Evolutionary conservation across 306 rosid genomes (phyloP).

Genomic region (Gastrolobium villosum): DNA sequence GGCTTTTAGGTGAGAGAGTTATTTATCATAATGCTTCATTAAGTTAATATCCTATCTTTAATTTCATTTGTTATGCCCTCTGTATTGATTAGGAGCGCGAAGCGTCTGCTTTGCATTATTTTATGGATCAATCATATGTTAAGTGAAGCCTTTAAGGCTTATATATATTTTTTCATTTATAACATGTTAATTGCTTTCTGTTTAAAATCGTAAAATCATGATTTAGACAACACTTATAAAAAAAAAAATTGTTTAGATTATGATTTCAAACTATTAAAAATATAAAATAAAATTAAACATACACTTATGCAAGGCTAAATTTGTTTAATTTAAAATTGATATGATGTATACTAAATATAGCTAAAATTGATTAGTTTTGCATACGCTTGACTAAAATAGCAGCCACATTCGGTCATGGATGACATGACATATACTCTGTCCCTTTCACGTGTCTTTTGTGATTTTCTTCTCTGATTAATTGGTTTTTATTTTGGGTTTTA

Average conservation of each 20-base stretch:
- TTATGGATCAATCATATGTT: conserved; percentile 34
- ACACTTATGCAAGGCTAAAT: no score
- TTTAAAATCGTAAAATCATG: no score
- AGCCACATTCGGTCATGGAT: conserved; percentile 31
- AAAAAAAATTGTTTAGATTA: no score
- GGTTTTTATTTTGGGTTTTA: neutral
- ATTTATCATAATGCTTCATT: conserved; percentile 23
- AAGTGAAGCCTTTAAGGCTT: neutral
- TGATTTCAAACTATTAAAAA: no score
- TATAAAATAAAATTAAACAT: no score
- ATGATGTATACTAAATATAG: neutral
- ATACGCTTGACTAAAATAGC: conserved; percentile 14
- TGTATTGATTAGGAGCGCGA: conserved; percentile 41
- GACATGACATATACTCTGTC: conserved; percentile 34
- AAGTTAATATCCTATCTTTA: conserved; percentile 44
- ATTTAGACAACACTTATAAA: no score
- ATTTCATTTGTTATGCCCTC: conserved; percentile 42
- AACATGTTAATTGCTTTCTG: no score
- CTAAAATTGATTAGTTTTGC: neutral
- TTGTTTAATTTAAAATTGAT: no score
- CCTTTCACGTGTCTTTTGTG: conserved; percentile 47
- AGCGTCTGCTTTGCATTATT: conserved; percentile 33
- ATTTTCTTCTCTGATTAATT: conserved; percentile 20
- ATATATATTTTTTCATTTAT: conserved; percentile 2
- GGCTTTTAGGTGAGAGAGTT: no score